Base-by-base conservation (phyloP, 345 rosid genomes). In the Populus euphratica region DNA sequence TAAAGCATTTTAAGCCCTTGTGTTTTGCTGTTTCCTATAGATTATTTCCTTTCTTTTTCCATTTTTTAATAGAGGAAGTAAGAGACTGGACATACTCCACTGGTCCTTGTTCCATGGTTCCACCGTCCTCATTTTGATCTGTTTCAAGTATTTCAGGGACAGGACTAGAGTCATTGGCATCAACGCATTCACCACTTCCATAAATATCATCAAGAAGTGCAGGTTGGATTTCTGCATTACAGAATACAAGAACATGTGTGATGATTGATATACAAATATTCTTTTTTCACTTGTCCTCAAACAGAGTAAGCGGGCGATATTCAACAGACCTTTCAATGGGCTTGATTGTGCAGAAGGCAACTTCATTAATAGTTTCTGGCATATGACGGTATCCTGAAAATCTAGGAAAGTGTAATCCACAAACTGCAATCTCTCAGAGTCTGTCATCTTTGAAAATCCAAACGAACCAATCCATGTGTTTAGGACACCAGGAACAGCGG, bases 391-490 rank as follows among this genome's bases (percentile, higher is more conserved):
- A 74, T 81, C 93, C 79, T 85, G 91, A 77, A 94, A 94, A 81
- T 91, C 91, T 79, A 94, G 77, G 85, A 92, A 88, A 33, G 90
- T 83, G 75, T 76, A 85, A 71, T 87, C 80, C 63, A 88, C 50
- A 70, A 90, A 87, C 54, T 84, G 33, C 77, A 83, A 75, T 83
- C 87, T 91, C 83, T 92, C 91, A 13, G 76, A 64, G 5, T 79
- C 69, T n/a, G 78, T 81, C 91, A 90, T 86, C 84, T 82, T 79
- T 72, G 91, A 63, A 85, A 91, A 94, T 35, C 97, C 98, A 83
- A 94, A 94, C 31, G 97, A 87, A 54, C 81, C 75, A 18, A 88
- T 92, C 96, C 97, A 94, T 21, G 93, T 85, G 75, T 85, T 82
- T 75, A 94, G 54, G 62, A 87, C 84, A 70, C 81, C 77, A 66